These are phyloP conservation scores for Scheffersomyces illinoinensis DNA, from an alignment of 1,139 yeast genomes.

Conservation along the genomic window DNA sequence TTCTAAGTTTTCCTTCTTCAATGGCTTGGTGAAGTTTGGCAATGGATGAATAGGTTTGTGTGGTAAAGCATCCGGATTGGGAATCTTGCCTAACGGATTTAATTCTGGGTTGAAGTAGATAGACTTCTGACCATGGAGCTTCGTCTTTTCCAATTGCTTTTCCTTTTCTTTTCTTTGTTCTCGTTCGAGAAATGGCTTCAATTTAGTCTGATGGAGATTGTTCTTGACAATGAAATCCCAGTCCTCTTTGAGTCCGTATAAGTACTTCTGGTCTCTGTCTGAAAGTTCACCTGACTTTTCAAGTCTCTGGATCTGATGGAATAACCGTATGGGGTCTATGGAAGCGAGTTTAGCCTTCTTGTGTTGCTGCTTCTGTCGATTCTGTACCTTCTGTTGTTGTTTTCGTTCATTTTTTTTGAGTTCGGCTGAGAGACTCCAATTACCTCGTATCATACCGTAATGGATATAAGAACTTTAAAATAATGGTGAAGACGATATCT, in stretches of 20 bases:
- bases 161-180: conserved; percentile 15
- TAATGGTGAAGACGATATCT: background rate
- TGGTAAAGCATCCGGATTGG: conserved; percentile 15
- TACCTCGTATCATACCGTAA: conserved; percentile 40
- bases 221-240: conserved; percentile 42
- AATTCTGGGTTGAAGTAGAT: conserved; percentile 48
- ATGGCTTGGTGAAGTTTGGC: conserved; percentile 29
- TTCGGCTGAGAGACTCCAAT: conserved; percentile 46
- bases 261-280: conserved; percentile 22
- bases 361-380: conserved; percentile 38
- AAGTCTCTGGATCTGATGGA: conserved; percentile 28
- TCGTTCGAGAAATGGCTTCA: conserved; percentile 22
- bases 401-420: conserved; percentile 39
- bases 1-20: conserved; percentile 12
- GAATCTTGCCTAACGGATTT: conserved; percentile 48
- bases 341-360: conserved; percentile 25
- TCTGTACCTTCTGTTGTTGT: conserved; percentile 38
- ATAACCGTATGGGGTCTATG: conserved; percentile 37
- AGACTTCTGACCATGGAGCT: conserved; percentile 40
- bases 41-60: conserved; percentile 10
- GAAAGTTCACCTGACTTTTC: conserved; percentile 17
- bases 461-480: background rate
- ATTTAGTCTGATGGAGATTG: conserved; percentile 32
- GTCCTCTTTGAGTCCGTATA: conserved; percentile 33
- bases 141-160: conserved; percentile 20